phyloP scores from a whole-genome alignment of 306 rosid genomes.

The Cicer judaicum region DNA sequence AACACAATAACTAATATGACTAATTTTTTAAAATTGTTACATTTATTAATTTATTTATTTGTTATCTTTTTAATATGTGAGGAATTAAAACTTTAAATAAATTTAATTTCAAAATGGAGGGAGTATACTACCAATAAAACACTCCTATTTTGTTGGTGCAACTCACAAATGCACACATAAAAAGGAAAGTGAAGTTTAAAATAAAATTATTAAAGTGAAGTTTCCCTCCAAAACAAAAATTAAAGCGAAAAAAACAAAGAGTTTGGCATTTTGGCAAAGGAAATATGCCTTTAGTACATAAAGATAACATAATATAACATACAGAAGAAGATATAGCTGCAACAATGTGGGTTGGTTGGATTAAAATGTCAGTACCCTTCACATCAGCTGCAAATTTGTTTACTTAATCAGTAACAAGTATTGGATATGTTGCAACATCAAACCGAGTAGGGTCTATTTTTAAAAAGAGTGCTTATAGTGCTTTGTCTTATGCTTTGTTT shows the following conservation, averaged over 20 bases:
- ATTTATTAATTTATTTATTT: no score
- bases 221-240: no score
- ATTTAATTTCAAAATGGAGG: no score
- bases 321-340: constrained; percentile 27
- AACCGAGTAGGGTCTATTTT: not conserved
- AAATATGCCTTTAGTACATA: not conserved
- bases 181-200: no score
- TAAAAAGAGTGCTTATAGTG: not conserved
- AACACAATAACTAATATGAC: no score
- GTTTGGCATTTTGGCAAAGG: not conserved
- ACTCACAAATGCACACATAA: no score
- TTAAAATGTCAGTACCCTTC: constrained; percentile 31
- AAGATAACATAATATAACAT: not conserved
- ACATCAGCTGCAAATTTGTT: constrained; percentile 36
- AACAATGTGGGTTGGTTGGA: constrained; percentile 32
- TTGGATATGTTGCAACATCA: constrained; percentile 43
- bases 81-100: no score
- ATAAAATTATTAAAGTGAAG: no score
- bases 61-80: no score
- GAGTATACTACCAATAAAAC: no score
- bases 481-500: constrained; percentile 45
- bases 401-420: constrained; percentile 24
- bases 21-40: no score
- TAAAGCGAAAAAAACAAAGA: not conserved
- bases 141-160: no score